Conservation (phyloP, 2,329 filamentous ascomycete genomes). For the Colletotrichum spinosum region DNA sequence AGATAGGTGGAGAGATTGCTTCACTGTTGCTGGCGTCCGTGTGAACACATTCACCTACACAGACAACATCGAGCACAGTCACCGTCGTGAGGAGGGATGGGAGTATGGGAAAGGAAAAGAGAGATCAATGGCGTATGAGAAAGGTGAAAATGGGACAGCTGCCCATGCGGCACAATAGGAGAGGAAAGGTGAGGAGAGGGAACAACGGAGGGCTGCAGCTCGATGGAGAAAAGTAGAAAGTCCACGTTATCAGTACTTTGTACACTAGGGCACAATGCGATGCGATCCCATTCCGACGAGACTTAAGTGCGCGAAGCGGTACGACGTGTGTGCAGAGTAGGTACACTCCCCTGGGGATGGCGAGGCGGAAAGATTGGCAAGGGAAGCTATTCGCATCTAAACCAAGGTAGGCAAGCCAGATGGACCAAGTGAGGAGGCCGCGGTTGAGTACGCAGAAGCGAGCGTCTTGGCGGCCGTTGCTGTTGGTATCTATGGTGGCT, state of each 20-base stretch:
- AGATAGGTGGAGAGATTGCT: constrained; percentile 15
- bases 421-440: constrained; percentile 24
- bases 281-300: too few species aligned
- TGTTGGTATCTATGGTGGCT: constrained; percentile 26
- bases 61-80: background rate
- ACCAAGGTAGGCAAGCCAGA: constrained; percentile 17
- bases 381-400: background rate
- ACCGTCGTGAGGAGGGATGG: background rate
- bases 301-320: too few species aligned
- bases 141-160: constrained; percentile 16
- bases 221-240: background rate
- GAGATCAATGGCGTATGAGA: constrained; percentile 1
- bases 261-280: background rate
- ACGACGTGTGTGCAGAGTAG: too few species aligned
- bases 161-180: constrained; percentile 5
- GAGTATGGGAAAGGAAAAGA: background rate
- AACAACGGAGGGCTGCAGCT: background rate
- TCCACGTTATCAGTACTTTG: background rate
- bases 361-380: background rate
- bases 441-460: constrained; percentile 25
- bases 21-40: constrained; percentile 3
- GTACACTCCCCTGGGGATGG: background rate
- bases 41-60: background rate
- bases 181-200: constrained; percentile 1
- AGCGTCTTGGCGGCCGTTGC: constrained; percentile 29